Evolutionary conservation across 345 rosid genomes (phyloP), one percentile per base, ranked within the genome.

Genomic region (Angophora floribunda): DNA sequence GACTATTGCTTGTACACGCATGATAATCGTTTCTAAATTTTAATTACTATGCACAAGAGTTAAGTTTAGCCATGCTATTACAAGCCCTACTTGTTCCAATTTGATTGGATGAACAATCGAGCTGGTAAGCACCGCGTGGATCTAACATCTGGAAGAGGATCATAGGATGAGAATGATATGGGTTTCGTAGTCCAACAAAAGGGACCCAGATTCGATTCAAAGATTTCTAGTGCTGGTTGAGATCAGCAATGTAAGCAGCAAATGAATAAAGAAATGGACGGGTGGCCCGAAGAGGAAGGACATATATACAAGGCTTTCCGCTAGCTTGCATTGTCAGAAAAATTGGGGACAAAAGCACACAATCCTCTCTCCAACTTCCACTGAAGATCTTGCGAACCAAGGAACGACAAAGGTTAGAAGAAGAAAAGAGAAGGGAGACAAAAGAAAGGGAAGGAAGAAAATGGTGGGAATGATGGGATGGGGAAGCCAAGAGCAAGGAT

Each of bases 401-500:
- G 45, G 53, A 51, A 51, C 51, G 21, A 47, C 57, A 49, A 1
- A 67, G 85, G 80, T 44, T n/a, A 50, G 45, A 19, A 47, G 36
- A 7, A 86, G 88, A 86, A 51, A 75, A 85, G 41, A 65, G 75
- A 8, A 14, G 28, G 55, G 10, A 26, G 19, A 21, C n/a, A 44
- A 9, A 24, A 80, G 49, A 50, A 19, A 4, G 59, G 28, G 41
- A 36, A 50, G 15, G 88, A 85, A 86, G 89, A 87, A 55, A 87
- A 87, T 89, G 90, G 87, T 36, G 53, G 89, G 88, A 63, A 91
- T 91, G 93, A 90, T 88, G 93, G 91, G 91, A 87, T 93, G 96
- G 96, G 94, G 89, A 88, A 86, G 51, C 88, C 88, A 86, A 67
- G 92, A 90, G 28, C 91, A 93, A 92, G 96, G 91, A 26, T 94